phyloP scores from a whole-genome alignment of 768 basidiomycete species.

The Macrolepiota fuliginosa region DNA sequence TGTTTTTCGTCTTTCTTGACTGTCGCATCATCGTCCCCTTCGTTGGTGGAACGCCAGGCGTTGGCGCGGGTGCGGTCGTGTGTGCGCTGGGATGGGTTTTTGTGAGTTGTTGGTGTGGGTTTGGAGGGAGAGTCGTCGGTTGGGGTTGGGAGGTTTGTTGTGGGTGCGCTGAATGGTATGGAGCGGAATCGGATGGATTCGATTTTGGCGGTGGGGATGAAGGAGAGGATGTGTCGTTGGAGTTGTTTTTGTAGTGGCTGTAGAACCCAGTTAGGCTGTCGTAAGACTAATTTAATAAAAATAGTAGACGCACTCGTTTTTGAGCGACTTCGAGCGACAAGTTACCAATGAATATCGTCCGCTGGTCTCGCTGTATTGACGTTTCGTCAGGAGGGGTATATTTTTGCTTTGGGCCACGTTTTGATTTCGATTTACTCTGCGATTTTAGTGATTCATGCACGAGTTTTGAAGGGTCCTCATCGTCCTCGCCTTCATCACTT shows the following conservation, averaged over 20 bases:
- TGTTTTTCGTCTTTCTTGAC: slow-evolving; percentile 50
- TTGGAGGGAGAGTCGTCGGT: slow-evolving; percentile 30
- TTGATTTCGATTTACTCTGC: slow-evolving; percentile 28
- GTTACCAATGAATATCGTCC: slow-evolving; percentile 94
- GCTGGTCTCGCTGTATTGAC: slow-evolving; percentile 63
- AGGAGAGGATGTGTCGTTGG: slow-evolving; percentile 70
- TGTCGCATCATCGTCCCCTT: slow-evolving; percentile 40
- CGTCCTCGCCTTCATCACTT: slow-evolving; percentile 20
- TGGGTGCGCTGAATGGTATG: slow-evolving; percentile 84
- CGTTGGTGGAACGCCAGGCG: slow-evolving; percentile 50
- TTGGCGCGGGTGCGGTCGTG: slow-evolving; percentile 61
- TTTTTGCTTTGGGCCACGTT: slow-evolving; percentile 34
- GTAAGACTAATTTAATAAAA: too few species aligned
- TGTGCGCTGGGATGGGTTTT: slow-evolving; percentile 31
- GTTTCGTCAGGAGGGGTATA: slow-evolving; percentile 71
- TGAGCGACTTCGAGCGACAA: slow-evolving; percentile 74
- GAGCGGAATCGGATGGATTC: slow-evolving; percentile 95
- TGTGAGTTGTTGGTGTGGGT: slow-evolving; percentile 22
- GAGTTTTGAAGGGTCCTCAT: slow-evolving; percentile 26
- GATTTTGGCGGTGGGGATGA: slow-evolving; percentile 74
- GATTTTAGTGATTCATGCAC: slow-evolving; percentile 61
- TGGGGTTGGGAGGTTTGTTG: slow-evolving; percentile 48
- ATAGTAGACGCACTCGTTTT: slow-evolving; percentile 56
- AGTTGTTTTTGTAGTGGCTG: slow-evolving; percentile 78
- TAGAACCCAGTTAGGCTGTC: not conserved